Percentiles rank a stretch among this genome's conserved stretches.
Evolutionary conservation across 352 stramenopile species (phyloP).

Genomic region (Globisporangium iwayamae): DNA sequence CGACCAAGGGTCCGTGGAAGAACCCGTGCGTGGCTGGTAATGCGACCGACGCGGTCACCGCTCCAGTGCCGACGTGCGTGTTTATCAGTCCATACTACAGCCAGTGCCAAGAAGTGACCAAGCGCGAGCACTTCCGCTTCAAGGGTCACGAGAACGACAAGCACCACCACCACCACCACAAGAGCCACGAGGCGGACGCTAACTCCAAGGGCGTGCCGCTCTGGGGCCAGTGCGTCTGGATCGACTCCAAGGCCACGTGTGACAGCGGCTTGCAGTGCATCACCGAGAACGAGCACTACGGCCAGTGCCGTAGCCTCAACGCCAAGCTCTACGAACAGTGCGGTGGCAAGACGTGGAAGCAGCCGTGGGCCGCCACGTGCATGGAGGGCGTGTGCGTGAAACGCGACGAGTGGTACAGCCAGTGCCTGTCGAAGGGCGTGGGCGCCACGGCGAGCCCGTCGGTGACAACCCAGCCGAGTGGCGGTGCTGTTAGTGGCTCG

Average conservation of each 20-base stretch:
- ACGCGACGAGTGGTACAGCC: constrained; percentile 26
- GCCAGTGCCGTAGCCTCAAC: constrained; percentile 21
- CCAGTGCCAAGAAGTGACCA: constrained; percentile 3
- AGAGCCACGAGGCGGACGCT: neutral
- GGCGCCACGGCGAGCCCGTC: constrained; percentile 1
- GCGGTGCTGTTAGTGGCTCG: too few relatives aligned
- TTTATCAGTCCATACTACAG: constrained; percentile 3
- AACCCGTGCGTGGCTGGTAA: constrained; percentile 2
- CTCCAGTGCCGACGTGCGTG: neutral
- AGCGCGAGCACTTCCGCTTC: constrained; percentile 10
- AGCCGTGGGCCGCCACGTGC: constrained; percentile 21
- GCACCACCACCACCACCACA: constrained; percentile 4
- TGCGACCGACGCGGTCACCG: neutral
- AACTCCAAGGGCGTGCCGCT: neutral
- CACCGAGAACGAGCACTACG: constrained; percentile 27
- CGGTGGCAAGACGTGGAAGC: constrained; percentile 18
- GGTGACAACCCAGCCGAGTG: neutral
- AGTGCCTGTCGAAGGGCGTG: constrained; percentile 14
- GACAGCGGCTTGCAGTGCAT: constrained; percentile 21
- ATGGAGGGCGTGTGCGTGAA: constrained; percentile 17
- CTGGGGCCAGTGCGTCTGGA: constrained; percentile 18
- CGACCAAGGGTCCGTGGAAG: constrained; percentile 4
- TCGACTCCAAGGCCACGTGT: constrained; percentile 17
- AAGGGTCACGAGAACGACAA: constrained; percentile 8
- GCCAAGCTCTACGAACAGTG: constrained; percentile 26